Evolutionary conservation across 75 land plant genomes (phyloP), one percentile per base, ranked within the genome.

Genomic region (Picea glauca): DNA sequence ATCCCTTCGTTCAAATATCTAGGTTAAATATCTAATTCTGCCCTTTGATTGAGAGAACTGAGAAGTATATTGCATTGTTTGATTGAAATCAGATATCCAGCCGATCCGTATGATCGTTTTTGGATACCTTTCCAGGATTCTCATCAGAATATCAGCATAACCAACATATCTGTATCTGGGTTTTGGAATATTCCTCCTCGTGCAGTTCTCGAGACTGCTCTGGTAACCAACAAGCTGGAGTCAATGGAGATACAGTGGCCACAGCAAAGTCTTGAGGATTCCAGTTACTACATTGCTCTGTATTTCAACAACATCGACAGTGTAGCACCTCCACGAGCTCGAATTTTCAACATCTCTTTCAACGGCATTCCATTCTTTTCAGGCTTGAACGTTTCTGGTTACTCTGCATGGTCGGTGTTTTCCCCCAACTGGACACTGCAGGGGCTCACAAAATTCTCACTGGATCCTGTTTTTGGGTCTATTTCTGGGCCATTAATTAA

Each of bases 161-260:
- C 78, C 84, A 83, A 75, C 35, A 66, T 88, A 15, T 70, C 78
- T 9, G 13, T 87, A 4, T 56, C 78, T 3, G 86, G 79, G 32
- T 85, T 92, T 46, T 92, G 91, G 94, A 88, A 92, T 81, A 1
- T 76, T 0, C 94, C 94, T 13, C 94, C 94, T 14, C 32, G n/a
- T 14, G 75, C 57, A 58, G 87, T 74, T 1, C 85, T 92, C 3
- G 7, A 30, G 43, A 76, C 65, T 3, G 90, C 84, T n/a, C 31
- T 92, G 31, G 88, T 87, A 13, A 75, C 84, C 0, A 81, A 84
- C 78, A 30, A 82, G 13, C 83, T 84, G 15, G 80, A 86, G 78
- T 15, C 79, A 18, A 87, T 88, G 11, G 21, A 67, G 20, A 11
- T 91, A 32, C 72, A 81, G 58, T 92, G 94, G 94, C 90, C 91